phyloP scores from a whole-genome alignment of 768 basidiomycete genomes.

The Mycena pura region DNA sequence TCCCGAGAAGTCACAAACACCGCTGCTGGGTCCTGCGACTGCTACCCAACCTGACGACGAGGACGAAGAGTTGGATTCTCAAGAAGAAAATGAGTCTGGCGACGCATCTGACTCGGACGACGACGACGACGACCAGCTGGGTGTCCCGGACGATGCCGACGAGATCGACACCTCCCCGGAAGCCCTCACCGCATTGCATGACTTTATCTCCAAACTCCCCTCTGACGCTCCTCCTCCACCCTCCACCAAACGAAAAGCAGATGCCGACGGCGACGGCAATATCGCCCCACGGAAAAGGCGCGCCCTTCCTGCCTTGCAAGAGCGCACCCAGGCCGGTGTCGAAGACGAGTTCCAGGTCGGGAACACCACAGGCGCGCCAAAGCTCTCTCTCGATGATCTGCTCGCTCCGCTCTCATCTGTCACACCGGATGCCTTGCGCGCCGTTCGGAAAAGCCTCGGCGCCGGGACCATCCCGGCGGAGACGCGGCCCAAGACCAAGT shows the following conservation, averaged over 20 bases:
- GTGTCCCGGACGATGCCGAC: slow-evolving; percentile 50
- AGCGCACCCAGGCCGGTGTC: slow-evolving; percentile 78
- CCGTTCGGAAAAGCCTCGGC: slow-evolving; percentile 59
- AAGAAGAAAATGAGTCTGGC: slow-evolving; percentile 23
- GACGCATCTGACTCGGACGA: slow-evolving; percentile 26
- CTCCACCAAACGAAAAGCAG: slow-evolving; percentile 71
- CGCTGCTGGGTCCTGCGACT: slow-evolving; percentile 14
- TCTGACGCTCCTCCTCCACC: slow-evolving; percentile 48
- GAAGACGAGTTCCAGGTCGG: slow-evolving; percentile 82
- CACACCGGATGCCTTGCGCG: slow-evolving; percentile 63
- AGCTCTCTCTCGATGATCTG: slow-evolving; percentile 75
- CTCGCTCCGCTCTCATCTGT: slow-evolving; percentile 73
- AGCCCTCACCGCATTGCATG: slow-evolving; percentile 72
- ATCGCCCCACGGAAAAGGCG: slow-evolving; percentile 62
- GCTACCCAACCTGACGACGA: slow-evolving; percentile 13
- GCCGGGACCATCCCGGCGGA: slow-evolving; percentile 38
- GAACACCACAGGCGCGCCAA: slow-evolving; percentile 51
- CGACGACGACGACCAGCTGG: slow-evolving; percentile 41
- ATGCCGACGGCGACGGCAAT: slow-evolving; percentile 32
- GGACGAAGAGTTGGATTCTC: slow-evolving; percentile 34
- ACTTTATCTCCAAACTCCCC: slow-evolving; percentile 69
- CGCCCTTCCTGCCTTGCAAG: slow-evolving; percentile 53
- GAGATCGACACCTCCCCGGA: slow-evolving; percentile 57
- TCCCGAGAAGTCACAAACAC: slow-evolving; percentile 34
- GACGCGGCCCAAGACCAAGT: slow-evolving; percentile 49